These are phyloP conservation scores for Gamsiella multidivaricata DNA, from an alignment of 192 early-diverging fungal species.

Conservation along the genomic window DNA sequence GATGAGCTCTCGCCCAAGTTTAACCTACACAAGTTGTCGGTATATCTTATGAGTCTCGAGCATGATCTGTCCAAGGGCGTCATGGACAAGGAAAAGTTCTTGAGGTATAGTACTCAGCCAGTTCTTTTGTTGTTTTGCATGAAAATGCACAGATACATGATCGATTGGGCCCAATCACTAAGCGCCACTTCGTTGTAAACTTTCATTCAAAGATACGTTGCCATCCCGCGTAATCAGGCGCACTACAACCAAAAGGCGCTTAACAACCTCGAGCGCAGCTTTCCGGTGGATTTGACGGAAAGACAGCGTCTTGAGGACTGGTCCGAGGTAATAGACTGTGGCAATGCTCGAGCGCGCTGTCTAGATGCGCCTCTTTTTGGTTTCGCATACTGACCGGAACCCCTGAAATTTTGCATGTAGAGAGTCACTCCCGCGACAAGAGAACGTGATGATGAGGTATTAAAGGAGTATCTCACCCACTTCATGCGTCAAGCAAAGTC, in stretches of 20 bases:
- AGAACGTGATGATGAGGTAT: constrained; percentile 19
- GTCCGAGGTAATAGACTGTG: constrained; percentile 12
- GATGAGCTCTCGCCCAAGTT: constrained; percentile 43
- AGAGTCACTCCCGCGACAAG: constrained; percentile 14
- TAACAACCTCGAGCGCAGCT: not conserved
- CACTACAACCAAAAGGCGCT: constrained; percentile 19
- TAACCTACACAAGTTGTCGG: constrained; percentile 37
- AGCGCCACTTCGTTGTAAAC: not conserved
- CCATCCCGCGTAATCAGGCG: constrained; percentile 19
- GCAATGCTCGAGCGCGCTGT: not conserved
- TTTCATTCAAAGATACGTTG: constrained; percentile 12
- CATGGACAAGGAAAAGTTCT: constrained; percentile 30
- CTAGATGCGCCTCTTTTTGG: not conserved
- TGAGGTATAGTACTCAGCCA: constrained; percentile 16
- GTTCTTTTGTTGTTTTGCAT: not conserved
- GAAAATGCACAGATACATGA: not conserved
- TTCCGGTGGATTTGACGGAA: constrained; percentile 5
- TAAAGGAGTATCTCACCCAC: constrained; percentile 27
- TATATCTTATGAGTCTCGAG: constrained; percentile 35
- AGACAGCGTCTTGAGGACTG: not conserved
- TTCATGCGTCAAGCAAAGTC: constrained; percentile 39
- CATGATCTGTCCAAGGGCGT: constrained; percentile 23
- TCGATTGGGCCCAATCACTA: not conserved
- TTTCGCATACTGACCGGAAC: too few relatives aligned
- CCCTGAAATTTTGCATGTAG: constrained; percentile 4